These are phyloP conservation scores for Arthrinium puccinioides DNA, from an alignment of 2,329 filamentous ascomycete genomes.

Conservation along the genomic window DNA sequence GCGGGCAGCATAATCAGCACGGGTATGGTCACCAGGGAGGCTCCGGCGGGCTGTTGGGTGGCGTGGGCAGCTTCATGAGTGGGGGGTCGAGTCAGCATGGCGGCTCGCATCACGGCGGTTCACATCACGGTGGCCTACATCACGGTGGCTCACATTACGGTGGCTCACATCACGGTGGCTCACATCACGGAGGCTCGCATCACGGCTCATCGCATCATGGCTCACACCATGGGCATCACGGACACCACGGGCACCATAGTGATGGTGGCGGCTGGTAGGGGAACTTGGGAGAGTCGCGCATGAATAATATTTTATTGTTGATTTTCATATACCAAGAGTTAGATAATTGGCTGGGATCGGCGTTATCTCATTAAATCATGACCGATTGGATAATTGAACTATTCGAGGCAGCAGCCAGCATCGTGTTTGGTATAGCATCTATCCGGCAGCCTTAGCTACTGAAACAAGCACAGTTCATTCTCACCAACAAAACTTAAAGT, in stretches of 20 bases:
- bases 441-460: too few relatives aligned
- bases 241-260: conserved; percentile 5
- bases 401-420: too few relatives aligned
- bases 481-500: too few relatives aligned
- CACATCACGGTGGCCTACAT: conserved; percentile 5
- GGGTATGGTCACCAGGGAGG: conserved; percentile 8
- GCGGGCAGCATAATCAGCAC: conserved; percentile 3
- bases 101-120: conserved; percentile 5
- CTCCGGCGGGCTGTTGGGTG: conserved; percentile 14
- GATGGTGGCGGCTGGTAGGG: neutral
- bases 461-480: too few relatives aligned
- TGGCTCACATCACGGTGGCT: conserved; percentile 5
- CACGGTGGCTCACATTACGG: conserved; percentile 6
- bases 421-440: too few relatives aligned
- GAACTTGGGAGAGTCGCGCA: too few relatives aligned
- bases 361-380: too few relatives aligned
- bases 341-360: too few relatives aligned
- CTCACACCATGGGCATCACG: conserved; percentile 12
- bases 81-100: conserved; percentile 8
- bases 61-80: conserved; percentile 11
- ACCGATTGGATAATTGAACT: too few relatives aligned
- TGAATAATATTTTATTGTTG: too few relatives aligned
- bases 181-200: conserved; percentile 8
- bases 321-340: too few relatives aligned
- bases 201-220: conserved; percentile 12